phyloP scores from a whole-genome alignment of 768 basidiomycete genomes.

The Sporobolomyces roseus region DNA sequence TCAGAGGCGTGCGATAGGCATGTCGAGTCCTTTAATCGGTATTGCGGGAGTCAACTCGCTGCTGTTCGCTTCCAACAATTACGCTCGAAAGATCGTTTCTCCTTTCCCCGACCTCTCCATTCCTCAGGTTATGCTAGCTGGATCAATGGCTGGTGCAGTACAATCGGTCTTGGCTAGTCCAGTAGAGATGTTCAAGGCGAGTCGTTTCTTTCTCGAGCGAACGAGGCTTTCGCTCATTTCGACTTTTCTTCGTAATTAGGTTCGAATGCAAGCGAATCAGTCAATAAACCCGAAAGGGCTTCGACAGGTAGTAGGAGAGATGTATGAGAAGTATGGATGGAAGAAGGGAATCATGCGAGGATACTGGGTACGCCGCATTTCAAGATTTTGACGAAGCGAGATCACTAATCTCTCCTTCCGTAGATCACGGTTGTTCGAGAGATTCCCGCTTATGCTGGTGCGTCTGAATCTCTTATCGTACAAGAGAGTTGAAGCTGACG shows the following conservation, averaged over 20 bases:
- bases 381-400: no score
- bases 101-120: conserved; percentile 82
- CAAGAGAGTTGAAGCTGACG: no score
- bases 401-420: not conserved
- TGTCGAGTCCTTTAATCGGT: conserved; percentile 84
- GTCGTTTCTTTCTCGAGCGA: conserved; percentile 48
- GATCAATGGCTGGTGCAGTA: conserved; percentile 84
- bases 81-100: conserved; percentile 73
- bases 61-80: conserved; percentile 84
- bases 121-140: conserved; percentile 73
- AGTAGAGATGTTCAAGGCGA: conserved; percentile 95
- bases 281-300: conserved; percentile 76
- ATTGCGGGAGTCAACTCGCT: conserved; percentile 95
- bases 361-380: conserved; percentile 68
- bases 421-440: conserved; percentile 87
- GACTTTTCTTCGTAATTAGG: not conserved
- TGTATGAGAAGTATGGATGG: conserved; percentile 85
- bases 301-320: conserved; percentile 65
- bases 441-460: conserved; percentile 94
- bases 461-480: conserved; percentile 45
- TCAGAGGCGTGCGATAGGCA: conserved; percentile 56
- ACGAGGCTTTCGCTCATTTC: not conserved
- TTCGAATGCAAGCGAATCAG: conserved; percentile 56
- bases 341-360: conserved; percentile 88
- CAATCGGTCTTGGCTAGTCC: conserved; percentile 90